phyloP scores from a whole-genome alignment of 2,329 filamentous ascomycete genomes.

The Trichoderma guizhouense region DNA sequence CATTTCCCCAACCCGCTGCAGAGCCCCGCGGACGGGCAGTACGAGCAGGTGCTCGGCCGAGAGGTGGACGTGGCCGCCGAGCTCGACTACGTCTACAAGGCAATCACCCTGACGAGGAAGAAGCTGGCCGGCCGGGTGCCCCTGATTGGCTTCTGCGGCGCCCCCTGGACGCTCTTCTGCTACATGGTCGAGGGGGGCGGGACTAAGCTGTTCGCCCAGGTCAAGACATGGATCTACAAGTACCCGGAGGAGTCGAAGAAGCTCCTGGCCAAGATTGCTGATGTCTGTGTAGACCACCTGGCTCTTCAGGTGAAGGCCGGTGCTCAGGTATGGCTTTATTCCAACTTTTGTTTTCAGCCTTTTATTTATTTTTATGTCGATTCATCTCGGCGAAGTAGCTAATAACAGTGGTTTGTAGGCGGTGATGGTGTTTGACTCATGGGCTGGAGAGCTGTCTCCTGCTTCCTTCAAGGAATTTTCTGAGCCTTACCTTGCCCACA shows the following conservation, averaged over 20 bases:
- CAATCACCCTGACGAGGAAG: slow-evolving; percentile 83
- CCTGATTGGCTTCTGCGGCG: slow-evolving; percentile 92
- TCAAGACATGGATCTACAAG: slow-evolving; percentile 95
- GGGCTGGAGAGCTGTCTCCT: slow-evolving; percentile 91
- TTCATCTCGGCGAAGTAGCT: not conserved
- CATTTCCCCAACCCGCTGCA: slow-evolving; percentile 85
- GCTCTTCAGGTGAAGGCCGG: slow-evolving; percentile 89
- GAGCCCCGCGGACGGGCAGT: slow-evolving; percentile 79
- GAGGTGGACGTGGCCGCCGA: slow-evolving; percentile 81
- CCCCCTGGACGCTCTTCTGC: slow-evolving; percentile 93
- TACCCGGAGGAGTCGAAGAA: slow-evolving; percentile 77
- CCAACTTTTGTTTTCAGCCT: slow-evolving; percentile 13
- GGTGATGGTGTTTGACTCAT: slow-evolving; percentile 96
- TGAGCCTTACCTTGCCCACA: slow-evolving; percentile 80
- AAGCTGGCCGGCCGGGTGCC: slow-evolving; percentile 88
- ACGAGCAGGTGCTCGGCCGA: slow-evolving; percentile 69
- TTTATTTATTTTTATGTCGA: not conserved
- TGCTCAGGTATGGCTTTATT: slow-evolving; percentile 63
- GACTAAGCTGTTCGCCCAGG: slow-evolving; percentile 89
- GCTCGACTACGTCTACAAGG: slow-evolving; percentile 92
- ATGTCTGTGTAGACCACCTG: slow-evolving; percentile 91
- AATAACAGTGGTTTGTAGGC: slow-evolving; percentile 47
- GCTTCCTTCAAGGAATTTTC: slow-evolving; percentile 79
- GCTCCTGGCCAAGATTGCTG: slow-evolving; percentile 84
- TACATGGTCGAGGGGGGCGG: slow-evolving; percentile 99